phyloP scores from a whole-genome alignment of 139 green algal genomes.

The Haematococcus lacustris region DNA sequence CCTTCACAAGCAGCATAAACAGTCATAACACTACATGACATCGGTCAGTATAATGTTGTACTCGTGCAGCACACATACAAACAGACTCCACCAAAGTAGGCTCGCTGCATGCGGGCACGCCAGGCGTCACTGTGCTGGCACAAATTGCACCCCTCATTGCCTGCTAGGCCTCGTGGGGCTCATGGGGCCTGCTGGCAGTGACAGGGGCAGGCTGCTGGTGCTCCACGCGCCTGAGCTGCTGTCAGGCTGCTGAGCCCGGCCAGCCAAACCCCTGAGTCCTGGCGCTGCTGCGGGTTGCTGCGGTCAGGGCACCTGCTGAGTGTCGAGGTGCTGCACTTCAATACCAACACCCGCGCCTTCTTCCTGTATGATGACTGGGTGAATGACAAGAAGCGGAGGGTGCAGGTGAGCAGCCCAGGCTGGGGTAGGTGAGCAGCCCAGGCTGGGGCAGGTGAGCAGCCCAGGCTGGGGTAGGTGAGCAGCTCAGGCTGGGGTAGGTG shows the following conservation, averaged over 20 bases:
- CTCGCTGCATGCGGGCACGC: too few species aligned
- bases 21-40: background rate
- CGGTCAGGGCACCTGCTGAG: background rate
- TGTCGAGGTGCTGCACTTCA: conserved; percentile 36
- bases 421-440: too few species aligned
- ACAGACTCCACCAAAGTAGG: too few species aligned
- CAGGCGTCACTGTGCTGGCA: too few species aligned
- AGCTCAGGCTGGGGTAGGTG: too few species aligned
- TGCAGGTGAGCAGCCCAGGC: too few species aligned
- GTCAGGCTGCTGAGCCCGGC: too few species aligned
- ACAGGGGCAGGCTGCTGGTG: background rate
- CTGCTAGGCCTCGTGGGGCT: too few species aligned
- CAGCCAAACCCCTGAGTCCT: too few species aligned
- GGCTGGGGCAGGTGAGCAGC: too few species aligned
- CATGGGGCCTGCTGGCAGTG: background rate
- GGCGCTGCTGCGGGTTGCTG: background rate
- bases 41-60: background rate
- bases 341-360: conserved; percentile 19
- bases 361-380: conserved; percentile 49
- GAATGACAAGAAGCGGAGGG: conserved; percentile 23
- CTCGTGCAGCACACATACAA: background rate
- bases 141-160: too few species aligned
- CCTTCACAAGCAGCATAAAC: background rate
- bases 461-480: too few species aligned
- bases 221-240: background rate